Evolutionary conservation across 2,329 filamentous ascomycete genomes (phyloP).

Genomic region (Lecanicillium sp.): DNA sequence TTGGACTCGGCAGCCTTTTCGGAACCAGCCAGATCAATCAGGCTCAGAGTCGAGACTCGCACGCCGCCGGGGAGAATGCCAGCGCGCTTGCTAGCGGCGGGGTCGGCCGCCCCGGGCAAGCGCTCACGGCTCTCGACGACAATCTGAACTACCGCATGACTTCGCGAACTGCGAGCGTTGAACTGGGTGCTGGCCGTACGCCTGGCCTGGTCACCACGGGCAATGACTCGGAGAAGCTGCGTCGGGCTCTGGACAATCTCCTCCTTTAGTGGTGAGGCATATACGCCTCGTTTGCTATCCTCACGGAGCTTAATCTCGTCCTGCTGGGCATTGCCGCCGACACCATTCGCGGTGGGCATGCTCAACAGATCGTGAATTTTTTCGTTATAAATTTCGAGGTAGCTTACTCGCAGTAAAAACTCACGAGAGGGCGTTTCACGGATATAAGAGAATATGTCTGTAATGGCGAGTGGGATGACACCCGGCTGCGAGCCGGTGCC

Average conservation of each 20-base stretch:
- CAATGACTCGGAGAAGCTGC: constrained; percentile 88
- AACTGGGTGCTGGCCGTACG: constrained; percentile 93
- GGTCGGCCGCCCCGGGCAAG: constrained; percentile 43
- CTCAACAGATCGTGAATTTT: constrained; percentile 90
- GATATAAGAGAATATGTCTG: constrained; percentile 98
- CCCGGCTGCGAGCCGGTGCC: constrained; percentile 91
- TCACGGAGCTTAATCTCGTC: constrained; percentile 97
- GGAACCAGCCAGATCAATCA: constrained; percentile 94
- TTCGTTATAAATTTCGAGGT: constrained; percentile 98
- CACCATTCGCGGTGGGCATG: constrained; percentile 53
- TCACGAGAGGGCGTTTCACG: constrained; percentile 91
- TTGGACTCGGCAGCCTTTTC: constrained; percentile 95
- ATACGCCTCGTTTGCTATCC: constrained; percentile 92
- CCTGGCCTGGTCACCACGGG: constrained; percentile 83
- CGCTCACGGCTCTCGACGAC: constrained; percentile 95
- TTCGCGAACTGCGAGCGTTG: constrained; percentile 92
- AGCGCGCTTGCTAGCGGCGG: constrained; percentile 56
- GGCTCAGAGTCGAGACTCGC: constrained; percentile 84
- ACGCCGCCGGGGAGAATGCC: constrained; percentile 78
- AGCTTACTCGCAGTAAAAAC: constrained; percentile 91
- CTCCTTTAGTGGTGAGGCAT: constrained; percentile 91
- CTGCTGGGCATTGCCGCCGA: constrained; percentile 49
- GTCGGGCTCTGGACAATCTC: constrained; percentile 98
- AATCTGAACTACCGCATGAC: constrained; percentile 97
- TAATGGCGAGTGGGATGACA: constrained; percentile 94